A percentile compares a stretch with the other conserved stretches of the same genome.
Conservation (phyloP, 345 rosid genomes). For the Arabis alpina region DNA sequence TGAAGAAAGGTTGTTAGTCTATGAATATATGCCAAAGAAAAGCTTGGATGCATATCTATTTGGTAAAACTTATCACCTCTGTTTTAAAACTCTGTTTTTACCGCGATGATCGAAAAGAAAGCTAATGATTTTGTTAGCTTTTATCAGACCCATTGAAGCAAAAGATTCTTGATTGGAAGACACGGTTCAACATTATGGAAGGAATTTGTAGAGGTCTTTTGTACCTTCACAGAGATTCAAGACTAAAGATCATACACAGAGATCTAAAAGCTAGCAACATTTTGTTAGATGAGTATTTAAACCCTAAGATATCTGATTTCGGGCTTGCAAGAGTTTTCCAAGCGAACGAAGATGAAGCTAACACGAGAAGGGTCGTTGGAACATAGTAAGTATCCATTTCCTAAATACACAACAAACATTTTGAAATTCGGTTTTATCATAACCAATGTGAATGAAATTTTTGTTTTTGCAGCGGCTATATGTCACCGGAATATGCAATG, state of each 20-base stretch:
- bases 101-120: background rate
- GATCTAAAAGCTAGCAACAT: conserved; percentile 59
- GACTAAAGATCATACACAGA: conserved; percentile 54
- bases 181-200: conserved; percentile 46
- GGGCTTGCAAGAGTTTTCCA: conserved; percentile 53
- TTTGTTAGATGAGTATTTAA: conserved; percentile 54
- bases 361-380: conserved; percentile 52
- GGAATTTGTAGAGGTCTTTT: conserved; percentile 58
- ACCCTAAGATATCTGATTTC: conserved; percentile 57
- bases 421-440: background rate
- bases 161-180: conserved; percentile 48
- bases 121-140: background rate
- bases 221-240: conserved; percentile 60
- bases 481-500: conserved; percentile 59
- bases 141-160: conserved; percentile 39
- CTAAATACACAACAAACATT: background rate
- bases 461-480: conserved; percentile 49
- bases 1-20: conserved; percentile 62
- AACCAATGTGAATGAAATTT: background rate
- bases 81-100: conserved; percentile 6
- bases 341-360: conserved; percentile 48
- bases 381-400: conserved; percentile 47
- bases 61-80: conserved; percentile 41
- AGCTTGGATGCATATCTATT: conserved; percentile 52
- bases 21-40: conserved; percentile 55